Percentiles rank a stretch among this genome's conserved stretches.
phyloP scores from a whole-genome alignment of 2,329 filamentous ascomycete genomes.

The Penicillium sp. region DNA sequence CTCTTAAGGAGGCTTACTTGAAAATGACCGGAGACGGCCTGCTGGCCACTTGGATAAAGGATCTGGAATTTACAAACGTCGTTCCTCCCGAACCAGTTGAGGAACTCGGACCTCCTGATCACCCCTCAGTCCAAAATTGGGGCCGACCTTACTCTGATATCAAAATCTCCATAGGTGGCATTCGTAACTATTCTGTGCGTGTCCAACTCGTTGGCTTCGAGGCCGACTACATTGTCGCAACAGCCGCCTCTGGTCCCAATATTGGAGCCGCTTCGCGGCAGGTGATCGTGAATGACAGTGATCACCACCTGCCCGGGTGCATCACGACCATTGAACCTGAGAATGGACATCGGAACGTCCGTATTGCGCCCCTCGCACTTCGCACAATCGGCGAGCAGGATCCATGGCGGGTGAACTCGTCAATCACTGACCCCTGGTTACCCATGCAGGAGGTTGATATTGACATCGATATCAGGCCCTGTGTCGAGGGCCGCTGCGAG shows the following conservation, averaged over 20 bases:
- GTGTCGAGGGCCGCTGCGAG: conserved; percentile 41
- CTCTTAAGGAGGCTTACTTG: conserved; percentile 65
- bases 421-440: conserved; percentile 35
- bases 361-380: conserved; percentile 14
- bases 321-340: not conserved
- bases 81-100: conserved; percentile 43
- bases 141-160: conserved; percentile 42
- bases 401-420: conserved; percentile 13
- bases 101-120: not conserved
- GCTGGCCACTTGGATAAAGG: conserved; percentile 59
- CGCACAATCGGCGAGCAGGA: conserved; percentile 18
- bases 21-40: conserved; percentile 65
- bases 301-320: conserved; percentile 8
- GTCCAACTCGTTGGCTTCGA: conserved; percentile 60
- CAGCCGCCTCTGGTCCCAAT: conserved; percentile 38
- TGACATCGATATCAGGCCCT: conserved; percentile 45
- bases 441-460: conserved; percentile 47
- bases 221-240: conserved; percentile 58
- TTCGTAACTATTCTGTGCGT: conserved; percentile 51
- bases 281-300: not conserved
- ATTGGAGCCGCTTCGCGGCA: conserved; percentile 12
- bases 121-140: conserved; percentile 26
- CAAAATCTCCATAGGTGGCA: conserved; percentile 51
- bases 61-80: conserved; percentile 61
- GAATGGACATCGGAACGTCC: not conserved